Base-by-base conservation (phyloP, 305 asterid species). In the Fraxinus xanthoxyloides region DNA sequence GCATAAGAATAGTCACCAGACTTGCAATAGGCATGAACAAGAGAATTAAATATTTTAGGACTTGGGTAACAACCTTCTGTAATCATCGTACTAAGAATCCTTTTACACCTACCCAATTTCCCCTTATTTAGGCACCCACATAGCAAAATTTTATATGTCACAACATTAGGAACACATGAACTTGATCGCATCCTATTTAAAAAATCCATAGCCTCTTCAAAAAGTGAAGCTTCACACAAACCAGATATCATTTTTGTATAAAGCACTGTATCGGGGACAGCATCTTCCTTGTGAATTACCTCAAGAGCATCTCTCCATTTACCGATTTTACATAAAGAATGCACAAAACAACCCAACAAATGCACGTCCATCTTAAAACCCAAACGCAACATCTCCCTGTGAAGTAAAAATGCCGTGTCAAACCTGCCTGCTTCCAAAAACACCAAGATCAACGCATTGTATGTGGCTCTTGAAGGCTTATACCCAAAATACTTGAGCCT, bases 151-250 rank as follows among this genome's bases (percentile, higher is more conserved):
- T 79, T 90, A 86, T 93, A 95, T 0, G 99, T 95, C 75, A 89
- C 87, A 75, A 83, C 90, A 87, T 95, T 95, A 79, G 99, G 98
- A 82, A 91, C 84, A 82, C 98, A 95, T 1, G 97, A 92, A 85
- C 81, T 75, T n/a, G 91, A 82, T 67, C 98, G 88, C 99, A 95
- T 94, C 82, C 90, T 81, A 84, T 85, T 84, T 90, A 95, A 88
- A 84, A 94, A 89, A 72, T 94, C 93, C 99, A 95, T 94, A 78
- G 97, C 97, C 89, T 93, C 99, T 82, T 91, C 97, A 84, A 95
- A 95, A 84, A 90, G 85, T 7, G 97, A 95, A 75, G 93, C 97
- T 89, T 95, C 97, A 32, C 98, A 95, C 84, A 95, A 88, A 67
- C 99, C 99, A 70, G 81, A 85, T 70, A 95, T 95, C 99, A 95